A percentile compares a stretch with the other conserved stretches of the same genome.
These are phyloP conservation scores for Schizonepeta tenuifolia DNA, from an alignment of 257 asterid species.

Conservation along the genomic window DNA sequence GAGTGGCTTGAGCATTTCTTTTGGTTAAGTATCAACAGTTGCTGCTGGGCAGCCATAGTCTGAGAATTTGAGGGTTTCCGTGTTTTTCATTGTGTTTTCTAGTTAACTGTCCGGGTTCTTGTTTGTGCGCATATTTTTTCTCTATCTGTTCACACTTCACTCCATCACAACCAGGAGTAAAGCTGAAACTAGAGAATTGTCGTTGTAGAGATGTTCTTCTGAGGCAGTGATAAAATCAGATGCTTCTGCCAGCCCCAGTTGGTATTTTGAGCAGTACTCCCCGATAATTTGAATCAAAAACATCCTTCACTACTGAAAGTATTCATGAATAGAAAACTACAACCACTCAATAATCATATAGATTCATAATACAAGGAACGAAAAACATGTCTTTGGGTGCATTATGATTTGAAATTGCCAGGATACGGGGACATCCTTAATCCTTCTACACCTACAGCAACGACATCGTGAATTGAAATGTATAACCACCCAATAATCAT, in stretches of 20 bases:
- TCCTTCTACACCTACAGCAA: background rate
- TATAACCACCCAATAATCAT: background rate
- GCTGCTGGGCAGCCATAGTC: background rate
- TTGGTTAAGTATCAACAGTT: background rate
- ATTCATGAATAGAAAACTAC: background rate
- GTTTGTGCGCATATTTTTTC: background rate
- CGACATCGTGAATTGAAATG: background rate
- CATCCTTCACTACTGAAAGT: background rate
- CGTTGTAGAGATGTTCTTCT: background rate
- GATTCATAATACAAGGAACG: background rate
- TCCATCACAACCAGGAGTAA: background rate
- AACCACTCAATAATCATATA: background rate
- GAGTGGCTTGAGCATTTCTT: background rate
- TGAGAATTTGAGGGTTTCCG: background rate
- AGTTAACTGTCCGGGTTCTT: background rate
- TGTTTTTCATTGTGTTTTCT: background rate
- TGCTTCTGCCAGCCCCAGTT: background rate
- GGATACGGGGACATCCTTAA: background rate
- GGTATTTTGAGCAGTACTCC: background rate
- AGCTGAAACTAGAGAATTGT: slow-evolving; percentile 13
- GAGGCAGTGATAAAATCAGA: too few species aligned
- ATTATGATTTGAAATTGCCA: background rate
- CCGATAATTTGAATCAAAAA: background rate
- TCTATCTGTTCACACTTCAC: background rate
- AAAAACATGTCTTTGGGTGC: background rate